These are phyloP conservation scores for Scedosporium dehoogii DNA, from an alignment of 2,329 filamentous ascomycete species.

Conservation along the genomic window DNA sequence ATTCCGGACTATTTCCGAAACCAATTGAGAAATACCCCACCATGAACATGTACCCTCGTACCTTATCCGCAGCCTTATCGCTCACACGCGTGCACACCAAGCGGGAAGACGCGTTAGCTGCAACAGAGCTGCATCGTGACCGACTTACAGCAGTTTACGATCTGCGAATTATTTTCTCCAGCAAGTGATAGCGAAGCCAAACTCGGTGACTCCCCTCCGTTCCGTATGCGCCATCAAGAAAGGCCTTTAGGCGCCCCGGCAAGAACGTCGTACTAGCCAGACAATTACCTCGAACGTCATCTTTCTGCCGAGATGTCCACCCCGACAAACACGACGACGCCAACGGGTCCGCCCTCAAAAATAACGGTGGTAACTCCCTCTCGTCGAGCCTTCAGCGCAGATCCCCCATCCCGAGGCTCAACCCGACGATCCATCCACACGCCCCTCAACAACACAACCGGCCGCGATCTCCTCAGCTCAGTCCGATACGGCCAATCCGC, in stretches of 20 bases:
- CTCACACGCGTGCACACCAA: background rate
- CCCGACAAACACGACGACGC: background rate
- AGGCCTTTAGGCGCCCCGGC: too few species aligned
- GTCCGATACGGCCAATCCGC: slow-evolving; percentile 15
- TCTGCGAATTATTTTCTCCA: too few species aligned
- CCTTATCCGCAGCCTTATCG: background rate
- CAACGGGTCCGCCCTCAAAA: slow-evolving; percentile 2
- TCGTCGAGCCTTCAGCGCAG: slow-evolving; percentile 7
- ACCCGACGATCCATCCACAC: slow-evolving; percentile 30
- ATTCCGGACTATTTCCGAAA: background rate
- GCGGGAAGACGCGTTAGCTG: background rate
- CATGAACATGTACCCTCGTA: background rate
- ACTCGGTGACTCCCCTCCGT: too few species aligned
- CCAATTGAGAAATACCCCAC: background rate
- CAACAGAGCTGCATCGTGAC: too few species aligned
- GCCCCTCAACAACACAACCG: slow-evolving; percentile 26
- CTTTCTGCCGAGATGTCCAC: background rate
- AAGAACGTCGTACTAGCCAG: background rate
- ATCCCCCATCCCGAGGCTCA: slow-evolving; percentile 20
- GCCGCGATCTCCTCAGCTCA: slow-evolving; percentile 27
- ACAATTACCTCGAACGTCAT: background rate
- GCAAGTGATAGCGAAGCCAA: too few species aligned
- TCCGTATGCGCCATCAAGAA: too few species aligned
- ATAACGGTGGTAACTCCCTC: slow-evolving; percentile 9
- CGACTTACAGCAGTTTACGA: too few species aligned